These are phyloP conservation scores for Decorospora gaudefroyi DNA, from an alignment of 2,329 filamentous ascomycete genomes.

Conservation along the genomic window DNA sequence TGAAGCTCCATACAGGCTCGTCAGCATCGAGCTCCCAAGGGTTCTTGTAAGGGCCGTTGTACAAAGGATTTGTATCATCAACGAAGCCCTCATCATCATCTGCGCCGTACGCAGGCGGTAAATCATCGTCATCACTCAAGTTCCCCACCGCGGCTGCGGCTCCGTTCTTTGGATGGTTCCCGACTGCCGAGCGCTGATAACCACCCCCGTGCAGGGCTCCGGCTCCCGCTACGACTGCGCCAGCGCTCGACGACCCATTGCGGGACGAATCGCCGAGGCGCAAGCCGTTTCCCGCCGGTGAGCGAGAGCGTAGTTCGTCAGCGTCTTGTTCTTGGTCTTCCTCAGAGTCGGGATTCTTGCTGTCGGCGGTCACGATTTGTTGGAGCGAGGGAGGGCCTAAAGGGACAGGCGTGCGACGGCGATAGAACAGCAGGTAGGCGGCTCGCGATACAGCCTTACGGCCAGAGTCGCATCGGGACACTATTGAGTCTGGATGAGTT, in stretches of 20 bases:
- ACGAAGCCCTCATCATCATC: slow-evolving; percentile 27
- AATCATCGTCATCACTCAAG: slow-evolving; percentile 31
- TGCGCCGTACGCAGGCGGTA: slow-evolving; percentile 29
- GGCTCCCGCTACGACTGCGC: slow-evolving; percentile 71
- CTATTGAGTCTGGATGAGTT: slow-evolving; percentile 68
- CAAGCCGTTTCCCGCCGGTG: slow-evolving; percentile 77
- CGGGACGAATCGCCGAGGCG: slow-evolving; percentile 86
- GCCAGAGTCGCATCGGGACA: slow-evolving; percentile 64
- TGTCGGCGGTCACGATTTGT: slow-evolving; percentile 66
- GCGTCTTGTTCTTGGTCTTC: slow-evolving; percentile 48
- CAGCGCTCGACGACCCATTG: slow-evolving; percentile 90
- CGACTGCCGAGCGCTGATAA: slow-evolving; percentile 40
- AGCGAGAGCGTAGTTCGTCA: slow-evolving; percentile 45
- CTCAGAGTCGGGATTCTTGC: slow-evolving; percentile 51
- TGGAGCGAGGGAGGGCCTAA: slow-evolving; percentile 79
- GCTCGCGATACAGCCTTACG: slow-evolving; percentile 70
- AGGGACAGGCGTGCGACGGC: slow-evolving; percentile 74
- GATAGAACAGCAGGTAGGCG: slow-evolving; percentile 95
- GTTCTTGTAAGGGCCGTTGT: slow-evolving; percentile 6
- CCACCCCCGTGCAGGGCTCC: slow-evolving; percentile 47
- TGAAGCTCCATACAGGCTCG: slow-evolving; percentile 33
- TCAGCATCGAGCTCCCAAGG: slow-evolving; percentile 12
- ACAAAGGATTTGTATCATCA: too few species aligned
- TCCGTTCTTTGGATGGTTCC: slow-evolving; percentile 42
- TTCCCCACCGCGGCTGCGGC: slow-evolving; percentile 43